Evolutionary conservation across 208 protist genomes (phyloP).

Genomic region (Eutreptiella sp.): DNA sequence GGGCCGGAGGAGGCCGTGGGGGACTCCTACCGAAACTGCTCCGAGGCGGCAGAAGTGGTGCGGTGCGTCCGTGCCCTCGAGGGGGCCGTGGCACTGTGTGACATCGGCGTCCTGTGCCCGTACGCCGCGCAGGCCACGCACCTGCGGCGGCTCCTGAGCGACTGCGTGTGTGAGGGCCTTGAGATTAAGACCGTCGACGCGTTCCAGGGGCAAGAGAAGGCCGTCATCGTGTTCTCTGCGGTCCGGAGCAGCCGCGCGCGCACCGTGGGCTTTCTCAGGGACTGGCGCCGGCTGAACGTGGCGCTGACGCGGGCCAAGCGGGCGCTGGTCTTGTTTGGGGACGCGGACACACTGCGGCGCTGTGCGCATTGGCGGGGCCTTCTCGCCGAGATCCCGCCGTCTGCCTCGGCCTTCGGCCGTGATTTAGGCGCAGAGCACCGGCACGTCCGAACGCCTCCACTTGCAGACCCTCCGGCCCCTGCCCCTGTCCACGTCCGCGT

Average conservation of each 20-base stretch:
- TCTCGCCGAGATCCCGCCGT: not conserved
- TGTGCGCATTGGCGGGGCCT: not conserved
- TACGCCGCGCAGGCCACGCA: not conserved
- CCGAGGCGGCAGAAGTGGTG: not conserved
- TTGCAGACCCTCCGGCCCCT: too few species aligned
- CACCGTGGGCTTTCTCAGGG: constrained; percentile 71
- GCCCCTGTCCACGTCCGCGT: too few species aligned
- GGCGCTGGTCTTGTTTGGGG: constrained; percentile 30
- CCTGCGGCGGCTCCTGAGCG: not conserved
- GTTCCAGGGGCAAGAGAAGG: constrained; percentile 45
- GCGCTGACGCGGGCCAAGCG: constrained; percentile 67
- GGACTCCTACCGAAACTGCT: not conserved
- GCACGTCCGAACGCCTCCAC: too few species aligned
- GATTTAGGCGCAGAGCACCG: too few species aligned
- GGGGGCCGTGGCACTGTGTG: too few species aligned
- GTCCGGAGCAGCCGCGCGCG: constrained; percentile 11
- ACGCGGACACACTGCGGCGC: constrained; percentile 22
- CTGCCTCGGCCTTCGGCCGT: too few species aligned
- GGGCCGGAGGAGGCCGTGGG: not conserved
- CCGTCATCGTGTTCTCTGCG: constrained; percentile 35
- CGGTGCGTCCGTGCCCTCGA: too few species aligned
- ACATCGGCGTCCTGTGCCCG: not conserved
- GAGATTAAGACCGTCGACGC: constrained; percentile 33
- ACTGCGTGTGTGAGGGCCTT: too few species aligned
- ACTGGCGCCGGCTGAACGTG: constrained; percentile 81